These are phyloP conservation scores for Macrolepiota dolichaula DNA, from an alignment of 768 basidiomycete species.

Conservation along the genomic window DNA sequence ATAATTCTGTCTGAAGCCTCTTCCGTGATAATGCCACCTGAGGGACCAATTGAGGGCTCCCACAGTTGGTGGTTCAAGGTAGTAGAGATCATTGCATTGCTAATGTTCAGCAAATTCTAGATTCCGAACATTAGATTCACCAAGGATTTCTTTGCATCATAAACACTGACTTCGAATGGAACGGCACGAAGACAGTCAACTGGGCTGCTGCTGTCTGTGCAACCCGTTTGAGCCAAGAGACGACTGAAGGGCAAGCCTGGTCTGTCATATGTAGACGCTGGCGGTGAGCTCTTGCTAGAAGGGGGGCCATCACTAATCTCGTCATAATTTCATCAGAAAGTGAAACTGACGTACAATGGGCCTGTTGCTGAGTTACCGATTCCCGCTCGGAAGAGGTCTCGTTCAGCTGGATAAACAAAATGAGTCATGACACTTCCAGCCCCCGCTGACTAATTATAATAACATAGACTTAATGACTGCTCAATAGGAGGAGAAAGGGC, in stretches of 20 bases:
- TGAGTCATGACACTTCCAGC: conserved; percentile 48
- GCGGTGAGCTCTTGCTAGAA: conserved; percentile 50
- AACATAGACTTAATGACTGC: neutral
- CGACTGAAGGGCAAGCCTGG: conserved; percentile 48
- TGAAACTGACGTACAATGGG: conserved; percentile 39
- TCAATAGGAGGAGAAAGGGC: too few species aligned
- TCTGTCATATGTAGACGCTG: conserved; percentile 43
- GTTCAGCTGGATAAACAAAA: conserved; percentile 36
- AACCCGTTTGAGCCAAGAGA: conserved; percentile 45
- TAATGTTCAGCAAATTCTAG: conserved; percentile 45
- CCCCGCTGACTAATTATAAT: conserved; percentile 49
- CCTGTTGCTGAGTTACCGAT: conserved; percentile 52
- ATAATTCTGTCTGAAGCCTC: conserved; percentile 42
- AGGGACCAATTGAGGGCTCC: conserved; percentile 52
- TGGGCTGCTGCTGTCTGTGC: conserved; percentile 33
- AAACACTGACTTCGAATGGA: conserved; percentile 35
- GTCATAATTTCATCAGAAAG: neutral
- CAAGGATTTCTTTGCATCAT: neutral
- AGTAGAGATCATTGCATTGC: conserved; percentile 39
- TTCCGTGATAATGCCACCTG: conserved; percentile 44
- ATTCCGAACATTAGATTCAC: neutral
- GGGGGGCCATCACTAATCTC: neutral
- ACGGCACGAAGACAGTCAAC: conserved; percentile 43
- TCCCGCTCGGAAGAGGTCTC: conserved; percentile 44
- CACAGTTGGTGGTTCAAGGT: conserved; percentile 55